Evolutionary conservation across 495 filamentous ascomycete species (phyloP), one percentile per base, ranked within the genome.

Genomic region (Wilcoxina mikolae): DNA sequence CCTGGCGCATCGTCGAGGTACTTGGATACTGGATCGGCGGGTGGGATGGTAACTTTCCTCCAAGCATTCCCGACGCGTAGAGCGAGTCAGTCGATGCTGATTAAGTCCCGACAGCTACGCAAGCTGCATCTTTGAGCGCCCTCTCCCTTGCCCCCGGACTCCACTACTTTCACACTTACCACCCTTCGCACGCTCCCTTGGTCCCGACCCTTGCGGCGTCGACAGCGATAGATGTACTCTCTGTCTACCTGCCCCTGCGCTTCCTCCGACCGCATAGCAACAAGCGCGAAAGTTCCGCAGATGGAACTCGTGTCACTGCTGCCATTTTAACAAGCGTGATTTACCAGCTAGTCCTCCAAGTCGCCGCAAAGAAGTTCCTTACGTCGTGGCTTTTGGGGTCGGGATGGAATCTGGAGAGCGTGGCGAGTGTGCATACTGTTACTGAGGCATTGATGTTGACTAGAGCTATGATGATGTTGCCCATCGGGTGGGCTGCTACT

Each of bases 101-200:
- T n/a, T n/a, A n/a, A 46, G 24, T 20, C 43, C 12, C 7, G n/a
- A 52, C 31, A 65, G 62, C 62, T 18, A 55, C 60, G 15, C 57
- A 64, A 50, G 62, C 62, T 11, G 60, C 60, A 38, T 66, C 52
- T 26, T 56, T 66, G 10, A 53, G 50, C 11, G 55, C 53, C 24
- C 62, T 64, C 45, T 58, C 62, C 12, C 55, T 60, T 45, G 56
- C 62, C 1, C 61, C 62, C 11, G 35, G 26, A 2, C 57, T 65
- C 41, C 61, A 65, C 38, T 65, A 50, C 33, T 50, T 61, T 48
- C 62, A 65, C 33, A 65, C 62, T 0, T 65, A 58, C 50, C 58
- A 61, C 22, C 62, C 62, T 3, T 43, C 47, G 11, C 62, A 64
- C 47, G 60, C 62, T 7, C 57, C 57, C 22, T 55, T 64, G 10